phyloP scores from a whole-genome alignment of 2,329 filamentous ascomycete genomes.

The Curvularia verruculosa region DNA sequence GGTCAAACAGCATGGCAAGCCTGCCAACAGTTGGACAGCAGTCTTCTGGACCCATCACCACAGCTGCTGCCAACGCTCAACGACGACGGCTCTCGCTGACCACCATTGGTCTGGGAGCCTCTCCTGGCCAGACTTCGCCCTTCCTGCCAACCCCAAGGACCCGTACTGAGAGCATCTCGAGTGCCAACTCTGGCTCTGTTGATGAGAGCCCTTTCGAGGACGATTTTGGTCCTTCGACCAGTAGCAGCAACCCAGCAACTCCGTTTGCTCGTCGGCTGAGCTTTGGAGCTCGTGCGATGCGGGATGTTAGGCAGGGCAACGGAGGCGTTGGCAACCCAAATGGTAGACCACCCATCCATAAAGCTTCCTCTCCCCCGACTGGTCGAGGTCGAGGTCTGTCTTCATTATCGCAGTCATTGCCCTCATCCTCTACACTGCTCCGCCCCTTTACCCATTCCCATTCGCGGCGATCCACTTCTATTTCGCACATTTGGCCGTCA shows the following conservation, averaged over 20 bases:
- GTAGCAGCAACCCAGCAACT: constrained; percentile 67
- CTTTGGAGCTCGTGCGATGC: constrained; percentile 81
- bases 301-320: constrained; percentile 67
- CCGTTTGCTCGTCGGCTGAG: constrained; percentile 87
- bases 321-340: constrained; percentile 62
- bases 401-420: constrained; percentile 50
- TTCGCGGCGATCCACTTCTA: constrained; percentile 33
- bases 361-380: constrained; percentile 59
- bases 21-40: constrained; percentile 37
- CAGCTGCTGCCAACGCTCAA: constrained; percentile 57
- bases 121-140: constrained; percentile 52
- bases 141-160: constrained; percentile 48
- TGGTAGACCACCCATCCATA: constrained; percentile 63
- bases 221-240: constrained; percentile 57
- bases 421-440: constrained; percentile 33
- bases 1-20: constrained; percentile 44
- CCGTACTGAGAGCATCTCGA: constrained; percentile 56
- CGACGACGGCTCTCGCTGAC: constrained; percentile 58
- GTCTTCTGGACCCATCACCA: constrained; percentile 55
- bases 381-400: constrained; percentile 65
- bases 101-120: constrained; percentile 55
- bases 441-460: constrained; percentile 30
- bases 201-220: constrained; percentile 64
- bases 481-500: constrained; percentile 36
- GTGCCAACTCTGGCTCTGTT: constrained; percentile 54